Evolutionary conservation across 805 yeast species (phyloP).

Genomic region (Sugiyamaella qingdaonensis): DNA sequence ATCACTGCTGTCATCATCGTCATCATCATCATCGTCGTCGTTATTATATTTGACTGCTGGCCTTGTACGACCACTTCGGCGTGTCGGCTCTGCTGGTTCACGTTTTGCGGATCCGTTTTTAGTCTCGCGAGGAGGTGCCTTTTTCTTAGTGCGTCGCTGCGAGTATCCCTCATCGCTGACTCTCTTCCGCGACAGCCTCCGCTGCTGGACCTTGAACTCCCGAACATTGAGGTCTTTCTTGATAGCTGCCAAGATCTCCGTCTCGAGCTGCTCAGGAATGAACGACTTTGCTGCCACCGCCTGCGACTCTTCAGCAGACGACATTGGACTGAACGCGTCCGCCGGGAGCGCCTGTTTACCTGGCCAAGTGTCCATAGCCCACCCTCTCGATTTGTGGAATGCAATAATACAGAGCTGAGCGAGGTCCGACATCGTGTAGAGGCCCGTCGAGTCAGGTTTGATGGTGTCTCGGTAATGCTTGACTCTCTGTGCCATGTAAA

Average conservation of each 20-base stretch:
- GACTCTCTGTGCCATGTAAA: conserved; percentile 70
- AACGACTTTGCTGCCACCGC: conserved; percentile 50
- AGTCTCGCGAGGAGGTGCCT: background rate
- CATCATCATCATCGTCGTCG: conserved; percentile 17
- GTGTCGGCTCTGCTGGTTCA: conserved; percentile 14
- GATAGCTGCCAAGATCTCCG: conserved; percentile 11
- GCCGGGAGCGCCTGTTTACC: conserved; percentile 65
- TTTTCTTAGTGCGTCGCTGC: background rate
- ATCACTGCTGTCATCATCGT: conserved; percentile 21
- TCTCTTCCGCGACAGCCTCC: background rate
- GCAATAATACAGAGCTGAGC: conserved; percentile 62
- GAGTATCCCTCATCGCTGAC: background rate
- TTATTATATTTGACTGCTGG: conserved; percentile 12
- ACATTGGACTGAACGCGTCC: conserved; percentile 67
- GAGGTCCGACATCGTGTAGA: conserved; percentile 70
- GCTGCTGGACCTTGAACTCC: background rate
- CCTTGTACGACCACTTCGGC: conserved; percentile 22
- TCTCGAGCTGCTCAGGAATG: conserved; percentile 45
- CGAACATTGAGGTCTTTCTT: conserved; percentile 2
- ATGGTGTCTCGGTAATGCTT: conserved; percentile 69
- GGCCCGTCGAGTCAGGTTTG: conserved; percentile 35
- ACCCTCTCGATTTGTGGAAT: conserved; percentile 51
- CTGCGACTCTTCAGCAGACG: conserved; percentile 54
- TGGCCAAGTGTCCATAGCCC: conserved; percentile 79
- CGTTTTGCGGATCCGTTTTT: conserved; percentile 26